Conservation (phyloP, 2,329 filamentous ascomycete species). For the Beauveria sp. region DNA sequence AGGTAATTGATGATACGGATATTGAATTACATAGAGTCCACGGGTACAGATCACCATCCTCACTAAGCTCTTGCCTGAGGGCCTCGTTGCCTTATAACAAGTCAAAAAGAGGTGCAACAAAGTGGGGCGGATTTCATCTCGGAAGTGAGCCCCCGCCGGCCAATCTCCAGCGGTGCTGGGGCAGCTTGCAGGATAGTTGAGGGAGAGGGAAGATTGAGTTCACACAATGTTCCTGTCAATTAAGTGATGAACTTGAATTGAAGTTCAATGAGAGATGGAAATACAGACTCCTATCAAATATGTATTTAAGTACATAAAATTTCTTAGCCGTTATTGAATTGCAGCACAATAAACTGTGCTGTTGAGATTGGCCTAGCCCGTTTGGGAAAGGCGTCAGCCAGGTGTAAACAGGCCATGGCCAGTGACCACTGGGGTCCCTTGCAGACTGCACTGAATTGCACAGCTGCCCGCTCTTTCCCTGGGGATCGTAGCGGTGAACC, state of each 20-base stretch:
- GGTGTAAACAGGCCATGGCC: conserved; percentile 15
- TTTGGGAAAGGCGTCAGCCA: conserved; percentile 18
- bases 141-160: conserved; percentile 7
- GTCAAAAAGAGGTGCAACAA: not conserved
- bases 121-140: conserved; percentile 12
- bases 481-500: conserved; percentile 22
- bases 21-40: too few species aligned
- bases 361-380: conserved; percentile 19
- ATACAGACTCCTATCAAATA: too few species aligned
- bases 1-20: not conserved
- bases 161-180: conserved; percentile 9
- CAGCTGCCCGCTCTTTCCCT: conserved; percentile 15
- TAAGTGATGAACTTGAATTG: not conserved
- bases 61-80: conserved; percentile 5
- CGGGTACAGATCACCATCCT: too few species aligned
- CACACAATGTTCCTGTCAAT: too few species aligned
- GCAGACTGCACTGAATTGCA: not conserved
- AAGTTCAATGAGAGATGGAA: too few species aligned
- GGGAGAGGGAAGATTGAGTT: not conserved
- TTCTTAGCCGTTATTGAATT: not conserved
- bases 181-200: not conserved
- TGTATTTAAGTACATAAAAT: too few species aligned
- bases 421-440: not conserved
- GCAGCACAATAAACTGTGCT: not conserved
- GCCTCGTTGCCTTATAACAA: too few species aligned